Evolutionary conservation across 768 basidiomycete species (phyloP).

Genomic region (Macrolepiota fuliginosa): DNA sequence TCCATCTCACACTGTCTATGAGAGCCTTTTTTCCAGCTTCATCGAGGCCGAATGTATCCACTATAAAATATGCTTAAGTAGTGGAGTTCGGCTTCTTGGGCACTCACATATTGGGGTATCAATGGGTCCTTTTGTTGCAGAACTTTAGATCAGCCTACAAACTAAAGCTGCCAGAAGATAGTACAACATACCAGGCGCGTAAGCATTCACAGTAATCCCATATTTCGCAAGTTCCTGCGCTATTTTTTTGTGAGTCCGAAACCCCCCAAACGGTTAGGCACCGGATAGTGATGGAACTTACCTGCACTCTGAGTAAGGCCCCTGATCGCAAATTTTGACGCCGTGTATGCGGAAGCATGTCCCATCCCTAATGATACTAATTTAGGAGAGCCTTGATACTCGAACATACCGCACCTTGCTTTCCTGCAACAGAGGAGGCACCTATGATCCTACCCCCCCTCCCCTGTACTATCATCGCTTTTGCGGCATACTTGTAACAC

Average conservation of each 20-base stretch:
- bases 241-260: slow-evolving; percentile 12
- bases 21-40: too few relatives aligned
- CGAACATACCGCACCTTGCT: slow-evolving; percentile 19
- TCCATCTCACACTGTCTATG: too few relatives aligned
- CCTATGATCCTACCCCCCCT: slow-evolving; percentile 56
- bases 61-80: too few relatives aligned
- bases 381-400: neutral
- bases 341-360: slow-evolving; percentile 24
- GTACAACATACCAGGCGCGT: slow-evolving; percentile 30
- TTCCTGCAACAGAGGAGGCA: slow-evolving; percentile 29
- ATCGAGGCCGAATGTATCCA: too few relatives aligned
- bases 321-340: slow-evolving; percentile 38
- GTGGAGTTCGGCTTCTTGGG: too few relatives aligned
- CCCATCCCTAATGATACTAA: neutral
- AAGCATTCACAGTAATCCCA: too few relatives aligned
- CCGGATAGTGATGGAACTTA: slow-evolving; percentile 17
- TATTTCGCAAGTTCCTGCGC: slow-evolving; percentile 34
- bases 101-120: too few relatives aligned
- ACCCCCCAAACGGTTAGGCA: neutral
- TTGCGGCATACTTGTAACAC: too few relatives aligned
- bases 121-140: too few relatives aligned
- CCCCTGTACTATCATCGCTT: slow-evolving; percentile 58
- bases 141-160: too few relatives aligned
- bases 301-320: too few relatives aligned
- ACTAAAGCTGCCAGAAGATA: too few relatives aligned